Evolutionary conservation across 192 early-diverging fungal genomes (phyloP), one percentile per base, ranked within the genome.

Genomic region (Dissophora globulifera): DNA sequence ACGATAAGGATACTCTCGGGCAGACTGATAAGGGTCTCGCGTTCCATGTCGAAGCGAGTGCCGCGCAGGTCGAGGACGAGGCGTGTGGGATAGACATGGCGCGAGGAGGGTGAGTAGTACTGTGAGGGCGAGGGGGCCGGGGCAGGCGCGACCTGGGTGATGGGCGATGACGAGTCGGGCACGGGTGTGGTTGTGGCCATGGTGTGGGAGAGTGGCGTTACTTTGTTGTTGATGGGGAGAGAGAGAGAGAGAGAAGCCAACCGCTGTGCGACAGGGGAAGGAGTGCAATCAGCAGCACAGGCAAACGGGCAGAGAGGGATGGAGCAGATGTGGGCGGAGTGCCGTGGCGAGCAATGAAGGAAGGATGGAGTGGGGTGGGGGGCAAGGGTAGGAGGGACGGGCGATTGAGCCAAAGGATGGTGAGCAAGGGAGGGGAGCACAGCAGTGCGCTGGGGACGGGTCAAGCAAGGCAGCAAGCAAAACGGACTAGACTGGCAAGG

Each of bases 1-100:
- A 81, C 83, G 63, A 85, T 80, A 30, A 87, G 79, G 25, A 89
- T 79, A 27, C 82, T 85, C 58, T 89, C 88, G 9, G 88, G 88
- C 4, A 89, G 50, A 48, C 71, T 80, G 31, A 85, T 78, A 11
- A 89, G 68, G 4, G 79, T 82, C 10, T 89, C 85, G 27, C 88
- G 81, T 25, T 86, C 83, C 26, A 89, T 79, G 49, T 84, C 81
- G 20, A 89, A 78, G 4, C 80, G 79, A 16, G 63, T 81, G 1
- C 88, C 88, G 26, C 88, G 74, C 11, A 89, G 42, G 48, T 89
- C 79, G 20, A 89, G 76, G 33, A 81, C 58, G n/a, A 89, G 81
- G 16, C 78, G 81, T 48, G 76, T 62, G 11, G 87, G 86, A 38
- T 86, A 81, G n/a, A 55, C 41, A 9, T 33, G 45, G 59, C 67